A percentile compares a stretch with the other conserved stretches of the same genome.
These are phyloP conservation scores for Zymoseptoria crescenta DNA, from an alignment of 2,329 filamentous ascomycete species.

Conservation along the genomic window DNA sequence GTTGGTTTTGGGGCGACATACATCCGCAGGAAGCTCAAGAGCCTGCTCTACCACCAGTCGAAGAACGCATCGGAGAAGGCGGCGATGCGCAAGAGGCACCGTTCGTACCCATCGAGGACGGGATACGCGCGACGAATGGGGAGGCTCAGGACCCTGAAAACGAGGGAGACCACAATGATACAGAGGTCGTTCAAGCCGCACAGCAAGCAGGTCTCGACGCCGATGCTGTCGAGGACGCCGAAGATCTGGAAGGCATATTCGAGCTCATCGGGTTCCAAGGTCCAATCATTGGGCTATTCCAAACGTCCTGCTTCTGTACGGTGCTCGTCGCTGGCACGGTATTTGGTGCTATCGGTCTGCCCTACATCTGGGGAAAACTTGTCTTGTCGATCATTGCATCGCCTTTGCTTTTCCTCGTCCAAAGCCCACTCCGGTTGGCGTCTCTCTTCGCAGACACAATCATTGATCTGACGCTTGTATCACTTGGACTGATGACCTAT, in stretches of 20 bases:
- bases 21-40: slow-evolving; percentile 16
- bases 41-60: slow-evolving; percentile 41
- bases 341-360: slow-evolving; percentile 76
- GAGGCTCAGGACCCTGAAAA: slow-evolving; percentile 1
- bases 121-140: slow-evolving; percentile 29
- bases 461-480: slow-evolving; percentile 65
- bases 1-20: slow-evolving; percentile 45
- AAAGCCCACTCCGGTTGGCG: slow-evolving; percentile 63
- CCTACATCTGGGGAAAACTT: slow-evolving; percentile 84
- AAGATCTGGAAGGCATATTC: slow-evolving; percentile 93
- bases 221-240: slow-evolving; percentile 68
- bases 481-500: slow-evolving; percentile 33
- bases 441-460: slow-evolving; percentile 69
- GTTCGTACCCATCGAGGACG: slow-evolving; percentile 42
- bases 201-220: slow-evolving; percentile 63
- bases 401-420: slow-evolving; percentile 58
- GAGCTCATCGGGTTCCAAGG: slow-evolving; percentile 96
- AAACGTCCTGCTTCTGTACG: slow-evolving; percentile 91
- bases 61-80: slow-evolving; percentile 54
- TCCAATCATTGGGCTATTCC: slow-evolving; percentile 77
- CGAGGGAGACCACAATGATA: slow-evolving; percentile 28
- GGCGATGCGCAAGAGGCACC: slow-evolving; percentile 52
- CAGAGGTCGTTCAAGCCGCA: slow-evolving; percentile 57
- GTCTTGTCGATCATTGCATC: slow-evolving; percentile 72
- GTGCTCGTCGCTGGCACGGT: slow-evolving; percentile 84